Percentiles rank a stretch among this genome's conserved stretches.
These are phyloP conservation scores for Botryotinia convoluta DNA, from an alignment of 2,329 filamentous ascomycete genomes.

Conservation along the genomic window DNA sequence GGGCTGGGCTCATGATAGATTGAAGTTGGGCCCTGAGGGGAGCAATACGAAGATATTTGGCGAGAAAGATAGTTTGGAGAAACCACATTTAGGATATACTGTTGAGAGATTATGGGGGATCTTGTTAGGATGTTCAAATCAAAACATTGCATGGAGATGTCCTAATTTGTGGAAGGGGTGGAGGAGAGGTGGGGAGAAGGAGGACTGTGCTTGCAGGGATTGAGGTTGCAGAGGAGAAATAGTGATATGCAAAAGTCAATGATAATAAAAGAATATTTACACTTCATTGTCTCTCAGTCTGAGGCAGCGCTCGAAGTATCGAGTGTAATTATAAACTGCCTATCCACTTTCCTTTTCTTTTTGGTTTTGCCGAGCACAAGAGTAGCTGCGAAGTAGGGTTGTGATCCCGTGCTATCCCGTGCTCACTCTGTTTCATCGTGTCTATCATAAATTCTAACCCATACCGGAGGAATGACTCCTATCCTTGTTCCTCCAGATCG, in stretches of 20 bases:
- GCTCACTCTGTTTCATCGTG: not conserved
- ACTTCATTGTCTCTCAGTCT: too few relatives aligned
- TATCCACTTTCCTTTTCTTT: not conserved
- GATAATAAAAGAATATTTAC: not conserved
- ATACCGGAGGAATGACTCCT: too few relatives aligned
- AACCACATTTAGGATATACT: slow-evolving; percentile 39
- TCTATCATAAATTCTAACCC: not conserved
- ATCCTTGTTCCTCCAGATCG: too few relatives aligned
- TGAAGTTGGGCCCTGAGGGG: slow-evolving; percentile 24
- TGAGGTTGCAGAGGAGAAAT: not conserved
- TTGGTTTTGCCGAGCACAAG: not conserved
- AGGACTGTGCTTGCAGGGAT: slow-evolving; percentile 29
- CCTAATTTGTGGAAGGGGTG: slow-evolving; percentile 28
- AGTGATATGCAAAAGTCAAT: not conserved
- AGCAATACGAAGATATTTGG: slow-evolving; percentile 30
- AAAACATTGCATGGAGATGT: slow-evolving; percentile 35
- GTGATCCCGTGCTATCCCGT: not conserved
- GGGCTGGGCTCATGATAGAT: slow-evolving; percentile 35
- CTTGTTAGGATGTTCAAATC: slow-evolving; percentile 38
- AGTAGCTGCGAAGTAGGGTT: not conserved
- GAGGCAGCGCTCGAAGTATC: not conserved
- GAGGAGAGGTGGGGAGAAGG: slow-evolving; percentile 27
- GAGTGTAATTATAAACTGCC: too few relatives aligned
- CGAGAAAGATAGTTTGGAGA: slow-evolving; percentile 31
- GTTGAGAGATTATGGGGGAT: slow-evolving; percentile 42